Percentiles rank a stretch among this genome's conserved stretches.
Evolutionary conservation across 2,329 filamentous ascomycete genomes (phyloP).

Genomic region (Colletotrichum plurivorum): DNA sequence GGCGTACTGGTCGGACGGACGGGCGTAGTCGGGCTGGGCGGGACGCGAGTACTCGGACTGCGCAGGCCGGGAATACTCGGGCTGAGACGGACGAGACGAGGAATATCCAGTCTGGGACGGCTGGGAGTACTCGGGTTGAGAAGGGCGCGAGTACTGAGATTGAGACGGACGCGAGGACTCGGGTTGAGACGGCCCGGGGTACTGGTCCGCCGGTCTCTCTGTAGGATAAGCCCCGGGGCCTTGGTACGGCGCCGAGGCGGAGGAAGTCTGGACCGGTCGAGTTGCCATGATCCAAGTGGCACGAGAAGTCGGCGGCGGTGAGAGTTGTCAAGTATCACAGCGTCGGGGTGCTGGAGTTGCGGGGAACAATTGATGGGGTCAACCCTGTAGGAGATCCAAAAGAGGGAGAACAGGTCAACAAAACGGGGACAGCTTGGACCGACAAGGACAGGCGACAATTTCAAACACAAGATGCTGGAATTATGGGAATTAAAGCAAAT

Average conservation of each 20-base stretch:
- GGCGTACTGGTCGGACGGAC: conserved; percentile 17
- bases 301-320: conserved; percentile 27
- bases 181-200: conserved; percentile 15
- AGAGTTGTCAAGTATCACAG: background rate
- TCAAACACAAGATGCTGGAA: background rate
- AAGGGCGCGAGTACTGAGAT: conserved; percentile 4
- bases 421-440: background rate
- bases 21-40: background rate
- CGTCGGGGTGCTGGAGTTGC: background rate
- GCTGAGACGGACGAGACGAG: background rate
- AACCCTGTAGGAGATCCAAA: background rate
- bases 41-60: conserved; percentile 10
- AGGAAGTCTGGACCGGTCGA: conserved; percentile 14
- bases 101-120: conserved; percentile 13
- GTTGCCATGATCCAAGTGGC: conserved; percentile 20
- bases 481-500: background rate
- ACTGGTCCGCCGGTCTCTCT: conserved; percentile 1
- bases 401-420: background rate
- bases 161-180: conserved; percentile 1
- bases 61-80: conserved; percentile 8
- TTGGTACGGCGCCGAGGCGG: conserved; percentile 19
- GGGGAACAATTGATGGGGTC: conserved; percentile 2
- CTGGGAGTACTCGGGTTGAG: conserved; percentile 10
- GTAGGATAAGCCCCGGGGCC: conserved; percentile 27
- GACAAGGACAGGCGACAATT: background rate